Evolutionary conservation across 2,329 filamentous ascomycete genomes (phyloP).

Genomic region (Pseudofabraea citricarpa): DNA sequence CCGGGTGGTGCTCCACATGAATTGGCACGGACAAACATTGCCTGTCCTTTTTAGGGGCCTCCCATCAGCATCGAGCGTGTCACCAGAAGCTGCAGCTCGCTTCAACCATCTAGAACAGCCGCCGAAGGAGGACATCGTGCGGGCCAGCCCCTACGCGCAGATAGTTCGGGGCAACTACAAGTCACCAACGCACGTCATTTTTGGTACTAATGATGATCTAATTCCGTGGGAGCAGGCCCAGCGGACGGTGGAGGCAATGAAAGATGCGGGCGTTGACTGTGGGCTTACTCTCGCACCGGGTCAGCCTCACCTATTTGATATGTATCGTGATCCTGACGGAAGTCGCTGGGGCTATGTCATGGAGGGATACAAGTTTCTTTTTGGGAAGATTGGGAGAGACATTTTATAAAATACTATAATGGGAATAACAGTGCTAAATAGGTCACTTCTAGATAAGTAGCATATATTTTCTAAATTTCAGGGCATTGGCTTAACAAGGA

Average conservation of each 20-base stretch:
- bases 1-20: conserved; percentile 36
- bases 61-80: conserved; percentile 2
- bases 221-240: conserved; percentile 28
- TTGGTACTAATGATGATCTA: conserved; percentile 27
- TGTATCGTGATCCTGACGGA: no score
- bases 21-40: conserved; percentile 34
- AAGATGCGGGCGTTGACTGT: neutral
- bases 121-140: no score
- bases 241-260: conserved; percentile 16
- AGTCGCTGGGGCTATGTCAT: no score
- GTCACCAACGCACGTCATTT: conserved; percentile 30
- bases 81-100: no score
- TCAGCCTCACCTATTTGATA: neutral
- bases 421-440: no score
- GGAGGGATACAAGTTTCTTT: no score
- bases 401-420: no score
- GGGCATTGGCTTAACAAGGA: no score
- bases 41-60: conserved; percentile 30
- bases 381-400: no score
- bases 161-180: conserved; percentile 25
- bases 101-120: neutral
- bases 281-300: neutral
- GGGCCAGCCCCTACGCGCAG: conserved; percentile 26
- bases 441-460: no score
- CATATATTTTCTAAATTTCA: no score